phyloP scores from a whole-genome alignment of 1,284 basidiomycete genomes.

The Trichosporon sp. region DNA sequence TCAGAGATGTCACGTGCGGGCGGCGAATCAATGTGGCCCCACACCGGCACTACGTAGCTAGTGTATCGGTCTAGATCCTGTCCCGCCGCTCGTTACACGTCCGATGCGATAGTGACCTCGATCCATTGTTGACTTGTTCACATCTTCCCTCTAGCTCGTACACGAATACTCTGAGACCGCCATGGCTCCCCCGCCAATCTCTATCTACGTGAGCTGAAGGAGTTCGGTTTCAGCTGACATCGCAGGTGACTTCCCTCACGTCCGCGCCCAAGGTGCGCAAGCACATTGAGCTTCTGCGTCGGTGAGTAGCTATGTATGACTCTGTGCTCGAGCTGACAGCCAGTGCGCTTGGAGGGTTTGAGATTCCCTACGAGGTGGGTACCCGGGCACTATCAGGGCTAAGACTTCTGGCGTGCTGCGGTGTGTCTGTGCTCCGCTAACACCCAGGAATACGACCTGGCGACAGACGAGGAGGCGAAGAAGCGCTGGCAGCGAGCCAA shows the following conservation, averaged over 20 bases:
- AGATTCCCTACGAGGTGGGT: slow-evolving; percentile 53
- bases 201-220: slow-evolving; percentile 41
- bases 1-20: not conserved
- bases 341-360: slow-evolving; percentile 35
- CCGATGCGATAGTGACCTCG: slow-evolving; percentile 5
- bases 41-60: not conserved
- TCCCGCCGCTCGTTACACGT: not conserved
- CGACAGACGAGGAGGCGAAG: slow-evolving; percentile 53
- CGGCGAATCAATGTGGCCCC: slow-evolving; percentile 9
- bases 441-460: slow-evolving; percentile 43
- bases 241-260: slow-evolving; percentile 51
- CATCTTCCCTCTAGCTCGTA: not conserved
- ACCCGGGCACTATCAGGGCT: not conserved
- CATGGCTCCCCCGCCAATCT: slow-evolving; percentile 45
- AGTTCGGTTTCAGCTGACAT: slow-evolving; percentile 6
- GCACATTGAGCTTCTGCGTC: slow-evolving; percentile 50
- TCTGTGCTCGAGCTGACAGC: slow-evolving; percentile 16
- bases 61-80: not conserved
- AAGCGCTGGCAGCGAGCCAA: slow-evolving; percentile 54
- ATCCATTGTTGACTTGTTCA: not conserved
- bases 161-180: not conserved
- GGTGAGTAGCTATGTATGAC: slow-evolving; percentile 34
- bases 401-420: not conserved
- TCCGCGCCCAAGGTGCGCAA: slow-evolving; percentile 50
- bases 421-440: slow-evolving; percentile 12